These are phyloP conservation scores for Vicia villosa DNA, from an alignment of 306 rosid genomes.

Conservation along the genomic window DNA sequence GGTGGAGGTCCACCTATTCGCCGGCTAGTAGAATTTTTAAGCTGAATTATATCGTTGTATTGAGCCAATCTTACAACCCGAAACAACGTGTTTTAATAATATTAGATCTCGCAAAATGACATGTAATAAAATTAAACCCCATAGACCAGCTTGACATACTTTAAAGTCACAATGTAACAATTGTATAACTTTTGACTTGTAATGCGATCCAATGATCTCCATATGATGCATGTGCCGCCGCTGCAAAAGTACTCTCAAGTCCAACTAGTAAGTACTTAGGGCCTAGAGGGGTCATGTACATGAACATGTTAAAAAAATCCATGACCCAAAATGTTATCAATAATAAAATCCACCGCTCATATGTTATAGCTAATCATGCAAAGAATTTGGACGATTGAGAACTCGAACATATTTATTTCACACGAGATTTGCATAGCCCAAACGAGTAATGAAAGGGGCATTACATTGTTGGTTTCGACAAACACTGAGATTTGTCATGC, in stretches of 20 bases:
- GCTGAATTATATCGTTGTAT: too few species aligned
- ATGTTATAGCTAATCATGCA: neutral
- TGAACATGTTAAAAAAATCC: neutral
- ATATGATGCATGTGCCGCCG: neutral
- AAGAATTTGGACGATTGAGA: neutral
- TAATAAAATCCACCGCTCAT: neutral
- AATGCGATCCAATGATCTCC: too few species aligned
- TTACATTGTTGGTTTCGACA: constrained; percentile 38
- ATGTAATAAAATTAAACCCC: too few species aligned
- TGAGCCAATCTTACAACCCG: too few species aligned
- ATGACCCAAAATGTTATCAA: neutral
- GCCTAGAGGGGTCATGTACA: neutral
- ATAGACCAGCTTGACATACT: too few species aligned
- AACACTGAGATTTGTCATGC: constrained; percentile 26
- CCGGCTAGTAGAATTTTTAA: too few species aligned
- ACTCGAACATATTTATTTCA: constrained; percentile 9
- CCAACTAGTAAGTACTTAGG: neutral
- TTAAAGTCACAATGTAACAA: too few species aligned
- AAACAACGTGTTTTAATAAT: too few species aligned
- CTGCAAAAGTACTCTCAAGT: neutral
- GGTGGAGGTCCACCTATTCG: too few species aligned
- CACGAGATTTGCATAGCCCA: constrained; percentile 15
- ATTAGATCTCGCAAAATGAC: too few species aligned
- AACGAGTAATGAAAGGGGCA: constrained; percentile 33
- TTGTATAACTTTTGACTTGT: too few species aligned